A percentile compares a stretch with the other conserved stretches of the same genome.
These are phyloP conservation scores for Lipomyces starkeyi DNA, from an alignment of 805 yeast species.

Conservation along the genomic window DNA sequence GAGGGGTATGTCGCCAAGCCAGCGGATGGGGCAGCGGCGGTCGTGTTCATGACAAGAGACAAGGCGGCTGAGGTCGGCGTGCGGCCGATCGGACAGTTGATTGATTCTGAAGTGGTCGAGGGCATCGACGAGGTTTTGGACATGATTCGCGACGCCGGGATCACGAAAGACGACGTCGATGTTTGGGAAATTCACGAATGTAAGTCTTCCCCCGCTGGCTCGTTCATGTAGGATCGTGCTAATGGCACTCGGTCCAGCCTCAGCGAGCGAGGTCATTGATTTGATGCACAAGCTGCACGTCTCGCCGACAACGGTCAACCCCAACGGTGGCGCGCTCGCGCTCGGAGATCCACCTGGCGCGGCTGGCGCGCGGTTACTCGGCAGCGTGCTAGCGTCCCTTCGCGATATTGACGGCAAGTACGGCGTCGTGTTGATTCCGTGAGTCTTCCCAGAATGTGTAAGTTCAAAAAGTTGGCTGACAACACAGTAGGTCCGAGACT, in stretches of 20 bases:
- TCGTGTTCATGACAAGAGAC: conserved; percentile 72
- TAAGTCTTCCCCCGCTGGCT: neutral
- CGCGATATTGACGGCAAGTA: conserved; percentile 44
- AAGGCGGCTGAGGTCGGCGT: conserved; percentile 76
- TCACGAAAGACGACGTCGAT: conserved; percentile 67
- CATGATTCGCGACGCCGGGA: conserved; percentile 76
- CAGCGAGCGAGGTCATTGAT: conserved; percentile 86
- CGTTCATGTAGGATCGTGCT: neutral
- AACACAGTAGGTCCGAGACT: neutral
- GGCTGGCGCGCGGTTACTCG: conserved; percentile 50
- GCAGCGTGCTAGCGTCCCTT: conserved; percentile 50
- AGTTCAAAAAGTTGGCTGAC: neutral
- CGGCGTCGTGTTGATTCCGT: conserved; percentile 48
- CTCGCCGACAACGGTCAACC: conserved; percentile 72
- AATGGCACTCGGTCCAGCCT: conserved; percentile 53
- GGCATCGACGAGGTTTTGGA: conserved; percentile 89
- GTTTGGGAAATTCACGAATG: conserved; percentile 80
- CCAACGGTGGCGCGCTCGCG: conserved; percentile 93
- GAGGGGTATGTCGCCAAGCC: conserved; percentile 91
- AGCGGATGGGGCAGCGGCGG: conserved; percentile 92
- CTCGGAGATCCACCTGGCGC: conserved; percentile 92
- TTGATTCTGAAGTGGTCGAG: conserved; percentile 87
- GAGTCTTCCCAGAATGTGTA: neutral
- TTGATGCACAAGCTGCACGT: conserved; percentile 70
- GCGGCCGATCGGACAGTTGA: conserved; percentile 77